These are phyloP conservation scores for Saturnispora besseyi DNA, from an alignment of 805 yeast species.

Conservation along the genomic window DNA sequence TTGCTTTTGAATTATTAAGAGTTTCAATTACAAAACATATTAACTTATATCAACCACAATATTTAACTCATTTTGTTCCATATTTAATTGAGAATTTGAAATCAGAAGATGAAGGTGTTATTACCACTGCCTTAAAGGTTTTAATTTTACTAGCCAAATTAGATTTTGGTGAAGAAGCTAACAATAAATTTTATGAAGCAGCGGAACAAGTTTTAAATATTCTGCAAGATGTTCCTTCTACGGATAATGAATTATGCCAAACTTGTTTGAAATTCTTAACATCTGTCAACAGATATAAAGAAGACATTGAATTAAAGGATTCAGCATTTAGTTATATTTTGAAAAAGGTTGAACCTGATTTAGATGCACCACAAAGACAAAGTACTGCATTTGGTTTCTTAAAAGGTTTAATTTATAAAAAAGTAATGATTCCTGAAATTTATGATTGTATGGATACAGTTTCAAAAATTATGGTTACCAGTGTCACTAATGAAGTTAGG, in stretches of 20 bases:
- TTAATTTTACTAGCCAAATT: slow-evolving; percentile 51
- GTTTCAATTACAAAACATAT: slow-evolving; percentile 60
- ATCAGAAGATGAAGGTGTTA: slow-evolving; percentile 71
- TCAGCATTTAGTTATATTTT: slow-evolving; percentile 66
- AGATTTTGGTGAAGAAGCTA: slow-evolving; percentile 49
- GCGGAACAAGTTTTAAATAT: slow-evolving; percentile 53
- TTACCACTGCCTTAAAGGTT: slow-evolving; percentile 56
- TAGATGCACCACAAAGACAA: slow-evolving; percentile 83
- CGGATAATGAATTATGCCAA: slow-evolving; percentile 74
- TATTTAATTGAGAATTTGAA: slow-evolving; percentile 49
- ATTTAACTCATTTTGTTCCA: slow-evolving; percentile 69
- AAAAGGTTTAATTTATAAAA: slow-evolving; percentile 66
- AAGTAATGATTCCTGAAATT: slow-evolving; percentile 73
- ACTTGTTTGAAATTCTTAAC: slow-evolving; percentile 67
- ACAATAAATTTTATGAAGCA: slow-evolving; percentile 45
- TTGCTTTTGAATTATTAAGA: slow-evolving; percentile 68
- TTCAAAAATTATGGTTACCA: slow-evolving; percentile 79
- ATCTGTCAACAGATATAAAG: slow-evolving; percentile 59
- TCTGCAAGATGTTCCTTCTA: slow-evolving; percentile 66
- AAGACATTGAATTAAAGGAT: slow-evolving; percentile 56
- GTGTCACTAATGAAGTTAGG: slow-evolving; percentile 73
- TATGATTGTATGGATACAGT: slow-evolving; percentile 82
- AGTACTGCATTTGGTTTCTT: slow-evolving; percentile 81
- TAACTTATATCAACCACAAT: slow-evolving; percentile 46
- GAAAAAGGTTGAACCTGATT: slow-evolving; percentile 68